Conservation (phyloP, 805 yeast species). For the Candida cerambycidarum region DNA sequence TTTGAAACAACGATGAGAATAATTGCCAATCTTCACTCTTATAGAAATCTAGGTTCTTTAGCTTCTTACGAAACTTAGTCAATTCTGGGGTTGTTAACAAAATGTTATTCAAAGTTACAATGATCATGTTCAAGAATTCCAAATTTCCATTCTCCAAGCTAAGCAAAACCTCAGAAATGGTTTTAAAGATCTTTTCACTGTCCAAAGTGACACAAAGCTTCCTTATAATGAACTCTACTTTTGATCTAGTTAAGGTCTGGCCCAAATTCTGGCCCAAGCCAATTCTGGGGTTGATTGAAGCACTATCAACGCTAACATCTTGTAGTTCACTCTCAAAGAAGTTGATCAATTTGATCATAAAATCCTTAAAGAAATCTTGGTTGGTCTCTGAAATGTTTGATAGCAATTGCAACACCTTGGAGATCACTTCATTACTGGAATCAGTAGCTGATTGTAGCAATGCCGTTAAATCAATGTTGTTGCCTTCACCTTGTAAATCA, state of each 20-base stretch:
- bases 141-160: slow-evolving; percentile 51
- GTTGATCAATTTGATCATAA: slow-evolving; percentile 67
- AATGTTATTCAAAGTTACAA: slow-evolving; percentile 85
- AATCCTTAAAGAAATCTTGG: slow-evolving; percentile 72
- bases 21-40: slow-evolving; percentile 62
- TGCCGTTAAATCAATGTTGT: slow-evolving; percentile 61
- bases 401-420: slow-evolving; percentile 67
- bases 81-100: slow-evolving; percentile 85
- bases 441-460: slow-evolving; percentile 67
- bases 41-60: slow-evolving; percentile 52
- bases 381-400: slow-evolving; percentile 75
- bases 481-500: slow-evolving; percentile 16
- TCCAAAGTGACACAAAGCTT: slow-evolving; percentile 79
- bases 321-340: slow-evolving; percentile 63
- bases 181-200: slow-evolving; percentile 79
- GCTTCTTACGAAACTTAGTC: slow-evolving; percentile 61
- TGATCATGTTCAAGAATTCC: slow-evolving; percentile 73
- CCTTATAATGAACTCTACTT: slow-evolving; percentile 72
- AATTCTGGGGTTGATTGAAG: slow-evolving; percentile 3
- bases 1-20: slow-evolving; percentile 73
- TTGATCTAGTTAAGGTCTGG: slow-evolving; percentile 33
- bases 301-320: slow-evolving; percentile 13
- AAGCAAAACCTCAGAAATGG: slow-evolving; percentile 73
- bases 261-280: not conserved
- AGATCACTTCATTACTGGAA: slow-evolving; percentile 75